Percentiles rank a stretch among this genome's conserved stretches.
phyloP scores from a whole-genome alignment of 2,329 filamentous ascomycete species.

The Calycina marina region DNA sequence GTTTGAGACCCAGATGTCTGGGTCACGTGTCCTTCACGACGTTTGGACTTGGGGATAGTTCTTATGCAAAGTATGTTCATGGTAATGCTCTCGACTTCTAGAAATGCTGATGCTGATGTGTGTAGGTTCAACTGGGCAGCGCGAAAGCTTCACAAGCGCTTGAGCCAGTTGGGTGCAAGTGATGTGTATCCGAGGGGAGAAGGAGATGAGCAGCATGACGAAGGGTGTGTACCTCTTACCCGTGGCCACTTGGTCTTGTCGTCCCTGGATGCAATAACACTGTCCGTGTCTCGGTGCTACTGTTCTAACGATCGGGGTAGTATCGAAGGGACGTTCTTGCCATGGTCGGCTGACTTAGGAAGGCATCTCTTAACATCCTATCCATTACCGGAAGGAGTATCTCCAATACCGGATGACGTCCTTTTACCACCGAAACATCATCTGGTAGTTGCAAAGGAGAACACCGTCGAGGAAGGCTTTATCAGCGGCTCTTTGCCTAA shows the following conservation, averaged over 20 bases:
- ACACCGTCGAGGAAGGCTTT: too few relatives aligned
- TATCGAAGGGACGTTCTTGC: slow-evolving; percentile 66
- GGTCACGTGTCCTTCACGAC: slow-evolving; percentile 58
- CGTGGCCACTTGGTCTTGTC: too few relatives aligned
- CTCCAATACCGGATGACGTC: slow-evolving; percentile 59
- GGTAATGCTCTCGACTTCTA: neutral
- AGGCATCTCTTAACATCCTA: slow-evolving; percentile 50
- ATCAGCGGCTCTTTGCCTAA: too few relatives aligned
- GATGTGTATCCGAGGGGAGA: slow-evolving; percentile 69
- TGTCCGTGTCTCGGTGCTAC: too few relatives aligned
- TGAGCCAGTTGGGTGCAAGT: slow-evolving; percentile 69
- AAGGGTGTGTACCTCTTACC: slow-evolving; percentile 51
- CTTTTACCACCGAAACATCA: slow-evolving; percentile 61
- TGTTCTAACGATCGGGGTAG: too few relatives aligned
- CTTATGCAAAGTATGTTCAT: slow-evolving; percentile 66
- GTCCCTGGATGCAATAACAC: too few relatives aligned
- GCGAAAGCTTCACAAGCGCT: slow-evolving; percentile 70
- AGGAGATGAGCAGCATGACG: slow-evolving; percentile 83
- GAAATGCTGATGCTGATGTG: neutral
- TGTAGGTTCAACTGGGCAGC: slow-evolving; percentile 82
- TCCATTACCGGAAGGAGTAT: slow-evolving; percentile 51
- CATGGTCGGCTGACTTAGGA: slow-evolving; percentile 59
- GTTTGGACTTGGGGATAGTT: slow-evolving; percentile 89
- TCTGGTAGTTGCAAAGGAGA: too few relatives aligned
- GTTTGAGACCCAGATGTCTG: slow-evolving; percentile 57